Evolutionary conservation across 306 rosid species (phyloP), one percentile per base, ranked within the genome.

Genomic region (Medicago truncatula): DNA sequence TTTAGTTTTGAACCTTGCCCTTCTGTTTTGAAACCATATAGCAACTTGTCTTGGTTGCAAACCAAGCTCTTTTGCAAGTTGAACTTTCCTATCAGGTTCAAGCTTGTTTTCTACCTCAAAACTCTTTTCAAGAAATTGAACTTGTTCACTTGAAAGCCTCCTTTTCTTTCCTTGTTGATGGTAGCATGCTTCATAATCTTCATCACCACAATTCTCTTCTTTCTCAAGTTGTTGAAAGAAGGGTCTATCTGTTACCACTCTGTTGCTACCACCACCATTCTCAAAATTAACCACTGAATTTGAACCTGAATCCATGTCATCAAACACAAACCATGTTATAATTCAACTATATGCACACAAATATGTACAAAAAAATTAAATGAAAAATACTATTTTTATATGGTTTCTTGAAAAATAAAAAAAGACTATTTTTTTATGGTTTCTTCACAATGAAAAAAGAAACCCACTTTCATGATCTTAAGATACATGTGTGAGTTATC

Each of bases 31-130:
- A 56, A 94, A 94, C 98, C 98, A 94, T 49, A 94, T 89, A 9
- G 98, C 96, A 7, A 94, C 95, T 90, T 94, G 98, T 68, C 98
- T 90, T 47, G 98, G 96, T 83, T 83, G 90, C 85, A 94, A 82
- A 0, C 97, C 91, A 41, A 90, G 91, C 15, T 95, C 98, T 56
- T 89, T 86, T 0, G 97, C 97, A 40, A 95, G 97, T 65, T 87
- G 89, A 25, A 76, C 80, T 44, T 90, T 95, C 83, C 97, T 89
- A 43, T 95, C 97, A 10, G 96, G 98, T 76, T 92, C 97, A 28
- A 95, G 98, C 77, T 89, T 95, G 89, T 89, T 95, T 73, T 88
- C 97, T 12, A 71, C 31, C 84, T 90, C 90, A 54, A 95, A 95
- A 81, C 58, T 90, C 34, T 76, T 86, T 85, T 95, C 98, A 34